Evolutionary conservation across 306 rosid species (phyloP).

Genomic region (Carpinus viminea): DNA sequence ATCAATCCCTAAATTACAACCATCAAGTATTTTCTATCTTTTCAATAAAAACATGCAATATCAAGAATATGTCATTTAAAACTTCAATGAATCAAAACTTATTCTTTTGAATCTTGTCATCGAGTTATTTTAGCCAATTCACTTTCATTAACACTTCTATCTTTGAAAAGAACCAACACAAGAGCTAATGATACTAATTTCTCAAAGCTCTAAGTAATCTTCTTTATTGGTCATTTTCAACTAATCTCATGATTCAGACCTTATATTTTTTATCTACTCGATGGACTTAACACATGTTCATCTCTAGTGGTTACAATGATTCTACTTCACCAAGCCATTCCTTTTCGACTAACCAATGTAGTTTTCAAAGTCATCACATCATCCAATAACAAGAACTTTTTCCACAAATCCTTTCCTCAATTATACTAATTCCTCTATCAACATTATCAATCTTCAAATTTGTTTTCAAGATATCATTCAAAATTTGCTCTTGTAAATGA

Average conservation of each 20-base stretch:
- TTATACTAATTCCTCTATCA: not conserved
- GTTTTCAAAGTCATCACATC: constrained; percentile 11
- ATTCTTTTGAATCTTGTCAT: constrained; percentile 27
- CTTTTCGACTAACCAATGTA: not conserved
- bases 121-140: constrained; percentile 23
- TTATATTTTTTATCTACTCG: not conserved
- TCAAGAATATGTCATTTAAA: constrained; percentile 35
- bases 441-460: not conserved
- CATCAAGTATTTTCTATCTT: constrained; percentile 32
- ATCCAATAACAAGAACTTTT: constrained; percentile 20
- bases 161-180: constrained; percentile 31
- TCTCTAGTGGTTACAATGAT: constrained; percentile 31
- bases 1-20: constrained; percentile 32
- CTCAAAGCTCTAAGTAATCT: constrained; percentile 15
- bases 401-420: not conserved
- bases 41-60: constrained; percentile 40
- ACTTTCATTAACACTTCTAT: constrained; percentile 32
- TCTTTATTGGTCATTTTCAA: not conserved
- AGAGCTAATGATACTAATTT: constrained; percentile 46
- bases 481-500: constrained; percentile 27
- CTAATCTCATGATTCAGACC: constrained; percentile 8
- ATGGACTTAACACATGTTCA: not conserved
- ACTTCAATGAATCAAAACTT: constrained; percentile 25
- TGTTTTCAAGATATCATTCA: constrained; percentile 4
- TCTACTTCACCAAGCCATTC: constrained; percentile 31